Base-by-base conservation (phyloP, 1,139 yeast genomes). In the Lizanozyma gosingica region DNA sequence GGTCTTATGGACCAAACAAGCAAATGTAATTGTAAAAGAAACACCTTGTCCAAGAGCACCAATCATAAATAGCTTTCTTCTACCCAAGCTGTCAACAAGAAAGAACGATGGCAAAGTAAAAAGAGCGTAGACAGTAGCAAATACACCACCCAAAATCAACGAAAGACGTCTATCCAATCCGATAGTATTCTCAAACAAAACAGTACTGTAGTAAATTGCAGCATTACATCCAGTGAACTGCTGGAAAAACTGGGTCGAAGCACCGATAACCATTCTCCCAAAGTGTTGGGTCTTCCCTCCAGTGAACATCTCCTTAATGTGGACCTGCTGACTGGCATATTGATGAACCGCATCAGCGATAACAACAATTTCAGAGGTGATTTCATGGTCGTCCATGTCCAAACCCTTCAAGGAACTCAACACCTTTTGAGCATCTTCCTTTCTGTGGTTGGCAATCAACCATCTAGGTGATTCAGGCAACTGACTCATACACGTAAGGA, bases 201-300 rank as follows among this genome's bases (percentile, higher is more conserved):
- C 79, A 29, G 85, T 77, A 15, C 83, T 76, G 53, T 79, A 79
- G 61, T 79, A 80, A 52, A 78, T 79, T 45, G 81, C 80, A 47
- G 83, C 82, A 52, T 80, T 80, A 65, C 83, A 77, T 53, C 85
- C 80, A 38, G 78, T 73, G 52, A 74, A 68, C 55, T 75, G 80
- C 57, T 76, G 80, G 70, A 75, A 77, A 51, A 77, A 69, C 54
- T 76, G 78, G 35, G 84, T 69, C 4, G 85, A 78, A 8, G 85
- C 66, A 53, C 90, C 90, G 46, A 79, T 57, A 38, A 71, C 36
- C 67, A 73, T 70, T 70, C 81, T 72, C 54, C 65, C 71, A 54
- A 73, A 65, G 48, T 75, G 75, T 54, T 73, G 78, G 40, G 74
- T 63, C 55, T 71, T 76, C 39, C 85, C 86, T 39, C 77, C 76